Conservation (phyloP, 495 filamentous ascomycete species). For the Neurospora sp. region DNA sequence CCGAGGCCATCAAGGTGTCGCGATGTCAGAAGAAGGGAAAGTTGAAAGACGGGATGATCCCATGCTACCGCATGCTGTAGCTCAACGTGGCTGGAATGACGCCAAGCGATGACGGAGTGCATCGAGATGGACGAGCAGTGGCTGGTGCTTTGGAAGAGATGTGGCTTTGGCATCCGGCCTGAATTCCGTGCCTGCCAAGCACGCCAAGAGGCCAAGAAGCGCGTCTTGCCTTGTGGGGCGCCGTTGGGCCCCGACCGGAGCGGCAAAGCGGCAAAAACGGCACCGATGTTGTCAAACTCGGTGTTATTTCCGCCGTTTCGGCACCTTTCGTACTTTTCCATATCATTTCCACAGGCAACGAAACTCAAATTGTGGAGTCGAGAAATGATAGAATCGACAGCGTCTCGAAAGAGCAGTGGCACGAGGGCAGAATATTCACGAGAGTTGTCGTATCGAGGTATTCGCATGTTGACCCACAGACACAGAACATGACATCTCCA, state of each 20-base stretch:
- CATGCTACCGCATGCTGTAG: background rate
- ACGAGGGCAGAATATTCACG: background rate
- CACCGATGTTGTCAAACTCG: background rate
- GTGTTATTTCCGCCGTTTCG: background rate
- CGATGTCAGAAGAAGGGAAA: background rate
- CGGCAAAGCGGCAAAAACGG: background rate
- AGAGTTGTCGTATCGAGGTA: background rate
- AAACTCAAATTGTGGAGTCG: background rate
- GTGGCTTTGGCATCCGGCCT: background rate
- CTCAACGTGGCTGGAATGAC: background rate
- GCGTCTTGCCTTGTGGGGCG: background rate
- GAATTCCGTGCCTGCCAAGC: background rate
- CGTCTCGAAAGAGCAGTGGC: background rate
- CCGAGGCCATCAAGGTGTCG: background rate
- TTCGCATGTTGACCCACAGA: background rate
- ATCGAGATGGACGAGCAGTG: background rate
- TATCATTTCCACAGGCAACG: background rate
- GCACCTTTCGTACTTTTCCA: background rate
- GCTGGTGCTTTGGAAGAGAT: background rate
- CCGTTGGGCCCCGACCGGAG: background rate
- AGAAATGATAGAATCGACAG: background rate
- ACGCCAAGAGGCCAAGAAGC: background rate
- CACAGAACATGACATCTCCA: background rate
- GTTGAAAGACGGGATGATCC: background rate
- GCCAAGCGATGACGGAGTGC: background rate